Conservation (phyloP, 2,329 filamentous ascomycete species). For the Pseudogymnoascus sp. region DNA sequence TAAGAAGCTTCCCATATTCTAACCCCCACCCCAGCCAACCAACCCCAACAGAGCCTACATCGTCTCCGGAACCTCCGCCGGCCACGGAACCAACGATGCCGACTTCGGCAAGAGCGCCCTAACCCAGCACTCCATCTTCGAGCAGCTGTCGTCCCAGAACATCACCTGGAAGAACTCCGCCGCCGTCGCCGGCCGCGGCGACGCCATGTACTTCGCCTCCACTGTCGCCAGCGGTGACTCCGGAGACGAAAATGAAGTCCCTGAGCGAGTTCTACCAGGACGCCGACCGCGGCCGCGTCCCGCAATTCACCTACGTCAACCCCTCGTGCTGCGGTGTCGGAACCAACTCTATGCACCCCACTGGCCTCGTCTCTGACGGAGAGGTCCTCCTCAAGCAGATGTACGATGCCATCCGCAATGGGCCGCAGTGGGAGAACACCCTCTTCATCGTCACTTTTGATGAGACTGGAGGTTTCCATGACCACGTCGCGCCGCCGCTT, state of each 20-base stretch:
- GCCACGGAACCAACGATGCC: constrained; percentile 29
- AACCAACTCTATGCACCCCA: constrained; percentile 32
- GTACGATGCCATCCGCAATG: constrained; percentile 31
- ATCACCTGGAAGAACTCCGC: constrained; percentile 34
- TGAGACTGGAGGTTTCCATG: constrained; percentile 33
- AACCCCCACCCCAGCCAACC: constrained; percentile 31
- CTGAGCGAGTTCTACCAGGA: constrained; percentile 31
- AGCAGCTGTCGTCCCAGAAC: constrained; percentile 30
- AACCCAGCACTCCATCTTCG: constrained; percentile 34
- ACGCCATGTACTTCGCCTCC: constrained; percentile 32
- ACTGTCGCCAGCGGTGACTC: constrained; percentile 26
- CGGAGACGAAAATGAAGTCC: constrained; percentile 27
- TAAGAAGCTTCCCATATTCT: background rate
- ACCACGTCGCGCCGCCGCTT: constrained; percentile 31
- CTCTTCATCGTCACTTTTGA: constrained; percentile 32
- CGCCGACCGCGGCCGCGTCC: constrained; percentile 27
- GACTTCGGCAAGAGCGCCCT: constrained; percentile 24
- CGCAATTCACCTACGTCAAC: constrained; percentile 33
- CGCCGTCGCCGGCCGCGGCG: constrained; percentile 26
- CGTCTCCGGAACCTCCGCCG: constrained; percentile 27
- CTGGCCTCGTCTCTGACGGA: constrained; percentile 31
- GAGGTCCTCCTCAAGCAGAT: constrained; percentile 33
- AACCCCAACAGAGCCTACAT: constrained; percentile 36
- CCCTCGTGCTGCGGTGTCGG: constrained; percentile 35
- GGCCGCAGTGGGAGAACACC: constrained; percentile 32